Evolutionary conservation across 139 green algal genomes (phyloP).

Genomic region (Zygnema circumcarinatum): DNA sequence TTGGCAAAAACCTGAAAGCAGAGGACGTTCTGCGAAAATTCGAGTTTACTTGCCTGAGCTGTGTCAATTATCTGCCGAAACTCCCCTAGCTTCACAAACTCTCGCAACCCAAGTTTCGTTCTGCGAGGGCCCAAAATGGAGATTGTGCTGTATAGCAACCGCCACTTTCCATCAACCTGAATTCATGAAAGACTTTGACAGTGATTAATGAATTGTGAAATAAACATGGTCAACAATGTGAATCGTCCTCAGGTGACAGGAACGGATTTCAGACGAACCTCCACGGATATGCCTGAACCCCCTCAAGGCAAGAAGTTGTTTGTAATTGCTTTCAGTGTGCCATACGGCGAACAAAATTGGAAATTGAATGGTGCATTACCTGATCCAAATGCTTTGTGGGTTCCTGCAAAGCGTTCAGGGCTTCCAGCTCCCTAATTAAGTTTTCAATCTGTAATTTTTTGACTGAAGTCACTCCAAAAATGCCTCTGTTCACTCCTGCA

Average conservation of each 20-base stretch:
- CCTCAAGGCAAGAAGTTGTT: no score
- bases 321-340: no score
- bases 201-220: no score
- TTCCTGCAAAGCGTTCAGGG: constrained; percentile 30
- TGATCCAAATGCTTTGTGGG: constrained; percentile 39
- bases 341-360: not conserved
- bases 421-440: constrained; percentile 15
- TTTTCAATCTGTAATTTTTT: constrained; percentile 22
- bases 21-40: no score
- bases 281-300: no score
- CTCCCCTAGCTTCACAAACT: constrained; percentile 79
- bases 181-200: not conserved
- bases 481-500: constrained; percentile 46
- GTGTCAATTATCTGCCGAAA: constrained; percentile 79
- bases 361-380: not conserved
- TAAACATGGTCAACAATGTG: no score
- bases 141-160: constrained; percentile 82
- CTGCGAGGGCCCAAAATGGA: constrained; percentile 75
- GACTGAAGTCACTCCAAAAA: constrained; percentile 38
- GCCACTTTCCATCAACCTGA: constrained; percentile 71
- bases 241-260: no score
- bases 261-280: no score
- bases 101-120: constrained; percentile 81
- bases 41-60: constrained; percentile 19
- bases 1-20: no score